A percentile compares a stretch with the other conserved stretches of the same genome.
Conservation (phyloP, 2,329 filamentous ascomycete genomes). For the Talaromyces piceae region DNA sequence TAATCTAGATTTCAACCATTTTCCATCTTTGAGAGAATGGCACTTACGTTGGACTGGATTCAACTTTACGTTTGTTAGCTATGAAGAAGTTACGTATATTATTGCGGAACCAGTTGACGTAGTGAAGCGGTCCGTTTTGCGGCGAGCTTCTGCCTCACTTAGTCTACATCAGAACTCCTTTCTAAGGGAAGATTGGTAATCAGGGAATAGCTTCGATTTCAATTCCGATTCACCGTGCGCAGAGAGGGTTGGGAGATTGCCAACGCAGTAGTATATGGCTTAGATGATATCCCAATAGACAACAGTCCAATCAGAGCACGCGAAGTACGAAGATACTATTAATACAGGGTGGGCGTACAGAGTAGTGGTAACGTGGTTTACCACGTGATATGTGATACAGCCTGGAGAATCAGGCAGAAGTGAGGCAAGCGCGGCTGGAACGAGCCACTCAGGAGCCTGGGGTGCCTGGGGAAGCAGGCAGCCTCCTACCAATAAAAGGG, state of each 20-base stretch:
- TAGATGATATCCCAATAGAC: background rate
- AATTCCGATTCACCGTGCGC: too few relatives aligned
- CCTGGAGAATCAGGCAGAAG: background rate
- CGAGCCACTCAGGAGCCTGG: background rate
- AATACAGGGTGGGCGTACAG: background rate
- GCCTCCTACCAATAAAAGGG: background rate
- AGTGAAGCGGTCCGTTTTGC: too few relatives aligned
- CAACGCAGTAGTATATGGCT: too few relatives aligned
- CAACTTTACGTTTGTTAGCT: background rate
- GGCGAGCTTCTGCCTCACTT: too few relatives aligned
- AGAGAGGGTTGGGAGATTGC: too few relatives aligned
- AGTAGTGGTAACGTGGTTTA: background rate
- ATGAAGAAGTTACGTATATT: too few relatives aligned
- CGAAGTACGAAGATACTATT: background rate
- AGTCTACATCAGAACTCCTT: too few relatives aligned
- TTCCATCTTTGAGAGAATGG: background rate
- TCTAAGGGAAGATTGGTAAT: too few relatives aligned
- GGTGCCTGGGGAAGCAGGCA: background rate
- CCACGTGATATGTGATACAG: background rate
- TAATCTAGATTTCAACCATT: background rate
- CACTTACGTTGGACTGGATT: background rate
- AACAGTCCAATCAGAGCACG: background rate
- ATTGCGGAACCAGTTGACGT: too few relatives aligned
- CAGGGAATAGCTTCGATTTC: too few relatives aligned
- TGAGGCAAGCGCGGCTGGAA: background rate